Evolutionary conservation across 192 early-diverging fungal species (phyloP).

Genomic region (Mortierella claussenii): DNA sequence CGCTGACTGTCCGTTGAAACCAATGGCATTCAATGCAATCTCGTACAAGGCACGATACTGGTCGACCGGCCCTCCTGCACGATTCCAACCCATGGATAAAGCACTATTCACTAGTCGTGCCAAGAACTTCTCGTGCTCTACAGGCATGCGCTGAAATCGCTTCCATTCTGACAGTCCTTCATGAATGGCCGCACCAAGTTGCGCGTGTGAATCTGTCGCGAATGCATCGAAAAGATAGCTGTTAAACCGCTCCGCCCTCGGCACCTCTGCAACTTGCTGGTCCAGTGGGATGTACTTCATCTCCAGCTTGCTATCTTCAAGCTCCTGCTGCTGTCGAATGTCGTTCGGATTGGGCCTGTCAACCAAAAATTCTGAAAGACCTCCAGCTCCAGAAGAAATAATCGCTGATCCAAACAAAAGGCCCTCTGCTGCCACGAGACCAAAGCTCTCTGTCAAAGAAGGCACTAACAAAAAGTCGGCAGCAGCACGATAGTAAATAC

Average conservation of each 20-base stretch:
- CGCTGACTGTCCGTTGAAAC: constrained; percentile 8
- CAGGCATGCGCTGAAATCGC: constrained; percentile 17
- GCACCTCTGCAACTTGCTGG: constrained; percentile 28
- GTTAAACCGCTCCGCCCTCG: constrained; percentile 49
- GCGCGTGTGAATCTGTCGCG: constrained; percentile 26
- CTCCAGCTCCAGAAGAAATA: constrained; percentile 63
- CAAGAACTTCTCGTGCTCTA: constrained; percentile 57
- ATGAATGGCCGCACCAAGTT: constrained; percentile 52
- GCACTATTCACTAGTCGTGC: constrained; percentile 60
- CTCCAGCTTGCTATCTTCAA: constrained; percentile 11
- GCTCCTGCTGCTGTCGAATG: constrained; percentile 15
- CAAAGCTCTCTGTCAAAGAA: constrained; percentile 65
- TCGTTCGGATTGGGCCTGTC: constrained; percentile 55
- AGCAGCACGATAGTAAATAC: constrained; percentile 59
- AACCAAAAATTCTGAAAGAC: constrained; percentile 62
- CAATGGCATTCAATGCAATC: constrained; percentile 36
- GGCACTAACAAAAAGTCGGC: constrained; percentile 66
- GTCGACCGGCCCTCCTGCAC: constrained; percentile 58
- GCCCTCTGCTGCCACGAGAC: constrained; percentile 66
- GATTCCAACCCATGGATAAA: constrained; percentile 60
- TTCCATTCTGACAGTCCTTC: constrained; percentile 50
- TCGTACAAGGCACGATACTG: constrained; percentile 59
- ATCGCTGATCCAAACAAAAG: constrained; percentile 64
- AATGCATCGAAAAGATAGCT: constrained; percentile 57
- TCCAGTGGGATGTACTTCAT: constrained; percentile 32